Percentiles rank a stretch among this genome's conserved stretches.
phyloP scores from a whole-genome alignment of 2,329 filamentous ascomycete genomes.

The Phaeomoniella chlamydospora region DNA sequence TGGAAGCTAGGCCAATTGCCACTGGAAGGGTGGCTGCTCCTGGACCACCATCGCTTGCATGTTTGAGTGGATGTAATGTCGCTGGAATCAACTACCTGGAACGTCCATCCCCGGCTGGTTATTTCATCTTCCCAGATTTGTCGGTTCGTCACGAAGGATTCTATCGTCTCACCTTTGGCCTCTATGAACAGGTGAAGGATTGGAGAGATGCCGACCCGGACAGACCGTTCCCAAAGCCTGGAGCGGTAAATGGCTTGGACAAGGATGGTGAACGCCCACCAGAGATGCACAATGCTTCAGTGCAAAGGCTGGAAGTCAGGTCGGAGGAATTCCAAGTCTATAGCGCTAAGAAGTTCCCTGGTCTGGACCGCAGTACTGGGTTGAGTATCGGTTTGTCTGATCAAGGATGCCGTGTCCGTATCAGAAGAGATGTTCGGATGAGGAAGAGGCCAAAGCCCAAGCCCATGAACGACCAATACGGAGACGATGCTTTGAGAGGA shows the following conservation, averaged over 20 bases:
- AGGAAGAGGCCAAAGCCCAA: constrained; percentile 59
- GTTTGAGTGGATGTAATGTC: constrained; percentile 85
- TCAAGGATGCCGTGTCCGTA: constrained; percentile 91
- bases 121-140: constrained; percentile 95
- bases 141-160: constrained; percentile 91
- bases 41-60: constrained; percentile 58
- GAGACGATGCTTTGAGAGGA: neutral
- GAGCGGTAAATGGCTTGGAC: constrained; percentile 17
- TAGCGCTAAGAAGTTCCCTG: constrained; percentile 97
- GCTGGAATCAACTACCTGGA: constrained; percentile 94
- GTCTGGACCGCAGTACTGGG: constrained; percentile 73
- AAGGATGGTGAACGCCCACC: constrained; percentile 21
- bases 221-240: constrained; percentile 24
- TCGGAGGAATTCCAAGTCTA: constrained; percentile 76
- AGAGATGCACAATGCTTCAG: constrained; percentile 43
- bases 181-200: constrained; percentile 90
- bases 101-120: constrained; percentile 63
- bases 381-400: constrained; percentile 86
- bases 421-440: constrained; percentile 87
- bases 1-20: constrained; percentile 75
- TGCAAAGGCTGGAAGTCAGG: constrained; percentile 81
- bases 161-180: constrained; percentile 79
- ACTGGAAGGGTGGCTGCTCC: constrained; percentile 53
- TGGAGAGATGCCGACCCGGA: constrained; percentile 58
- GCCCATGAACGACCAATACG: constrained; percentile 2